phyloP scores from a whole-genome alignment of 306 rosid species.

The Aeschynomene evenia region DNA sequence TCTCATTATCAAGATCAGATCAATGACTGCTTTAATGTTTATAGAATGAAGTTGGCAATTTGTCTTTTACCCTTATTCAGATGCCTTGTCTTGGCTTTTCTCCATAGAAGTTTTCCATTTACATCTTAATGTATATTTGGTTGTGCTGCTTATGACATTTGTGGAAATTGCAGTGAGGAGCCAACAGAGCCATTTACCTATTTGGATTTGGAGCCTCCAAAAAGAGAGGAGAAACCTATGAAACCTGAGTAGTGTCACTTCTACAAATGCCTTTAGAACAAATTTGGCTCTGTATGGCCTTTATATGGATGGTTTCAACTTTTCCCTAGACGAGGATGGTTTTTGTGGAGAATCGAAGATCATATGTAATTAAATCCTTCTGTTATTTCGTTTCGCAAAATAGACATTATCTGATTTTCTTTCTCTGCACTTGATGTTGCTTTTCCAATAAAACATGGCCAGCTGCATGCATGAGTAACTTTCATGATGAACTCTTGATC shows the following conservation, averaged over 20 bases:
- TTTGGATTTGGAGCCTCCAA: slow-evolving; percentile 73
- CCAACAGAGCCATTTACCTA: slow-evolving; percentile 81
- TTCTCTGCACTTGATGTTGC: slow-evolving; percentile 20
- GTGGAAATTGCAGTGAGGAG: slow-evolving; percentile 71
- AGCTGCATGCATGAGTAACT: slow-evolving; percentile 7
- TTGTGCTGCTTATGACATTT: slow-evolving; percentile 12
- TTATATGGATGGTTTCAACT: slow-evolving; percentile 25
- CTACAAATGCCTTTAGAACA: slow-evolving; percentile 4
- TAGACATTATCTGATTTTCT: neutral
- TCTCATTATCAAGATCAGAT: slow-evolving; percentile 2
- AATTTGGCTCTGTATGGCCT: neutral
- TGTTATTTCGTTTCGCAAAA: slow-evolving; percentile 11
- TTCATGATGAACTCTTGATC: slow-evolving; percentile 8
- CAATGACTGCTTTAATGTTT: slow-evolving; percentile 7
- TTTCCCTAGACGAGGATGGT: neutral
- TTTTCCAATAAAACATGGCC: slow-evolving; percentile 23
- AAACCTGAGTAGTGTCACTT: slow-evolving; percentile 52
- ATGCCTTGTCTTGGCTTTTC: slow-evolving; percentile 5
- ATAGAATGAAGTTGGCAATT: slow-evolving; percentile 3
- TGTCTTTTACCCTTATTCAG: neutral
- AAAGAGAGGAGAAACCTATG: slow-evolving; percentile 55
- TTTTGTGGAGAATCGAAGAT: neutral
- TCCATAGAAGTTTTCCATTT: slow-evolving; percentile 2
- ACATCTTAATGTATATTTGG: neutral
- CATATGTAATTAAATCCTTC: neutral